phyloP scores from a whole-genome alignment of 176 grass and related monocot species.

The Areca catechu region DNA sequence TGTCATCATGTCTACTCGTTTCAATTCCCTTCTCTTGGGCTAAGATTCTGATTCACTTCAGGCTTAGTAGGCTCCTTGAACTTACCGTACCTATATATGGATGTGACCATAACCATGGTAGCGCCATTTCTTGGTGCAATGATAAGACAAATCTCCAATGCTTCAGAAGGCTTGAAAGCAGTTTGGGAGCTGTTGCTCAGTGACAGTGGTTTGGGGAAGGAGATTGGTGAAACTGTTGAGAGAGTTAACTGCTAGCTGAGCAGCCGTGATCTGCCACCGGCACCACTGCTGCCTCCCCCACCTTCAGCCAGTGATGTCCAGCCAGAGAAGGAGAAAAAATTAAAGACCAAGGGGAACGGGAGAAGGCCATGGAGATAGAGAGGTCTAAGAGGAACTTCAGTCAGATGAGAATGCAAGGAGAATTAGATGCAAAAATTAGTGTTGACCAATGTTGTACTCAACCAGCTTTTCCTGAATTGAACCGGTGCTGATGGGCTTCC shows the following conservation, averaged over 20 bases:
- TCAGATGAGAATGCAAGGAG: conserved; percentile 19
- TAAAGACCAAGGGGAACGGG: conserved; percentile 22
- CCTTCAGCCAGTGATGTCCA: conserved; percentile 11
- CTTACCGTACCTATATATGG: conserved; percentile 30
- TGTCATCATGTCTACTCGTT: conserved; percentile 9
- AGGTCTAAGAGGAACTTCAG: conserved; percentile 33
- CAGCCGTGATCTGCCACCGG: conserved; percentile 19
- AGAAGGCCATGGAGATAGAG: conserved; percentile 33
- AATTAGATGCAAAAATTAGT: conserved; percentile 23
- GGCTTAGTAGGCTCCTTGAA: conserved; percentile 34
- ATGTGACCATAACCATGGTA: background rate
- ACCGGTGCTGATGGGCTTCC: too few relatives aligned
- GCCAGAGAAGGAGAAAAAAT: conserved; percentile 15
- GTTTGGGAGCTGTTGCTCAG: conserved; percentile 90
- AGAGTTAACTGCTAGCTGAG: conserved; percentile 66
- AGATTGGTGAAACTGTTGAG: conserved; percentile 73
- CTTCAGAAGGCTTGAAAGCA: conserved; percentile 84
- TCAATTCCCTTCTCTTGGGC: conserved; percentile 37
- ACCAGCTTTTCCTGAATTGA: too few relatives aligned
- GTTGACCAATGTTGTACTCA: too few relatives aligned
- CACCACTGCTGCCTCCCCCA: conserved; percentile 1
- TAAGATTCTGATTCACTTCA: conserved; percentile 20
- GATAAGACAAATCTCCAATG: conserved; percentile 78
- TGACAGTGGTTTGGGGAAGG: conserved; percentile 56
- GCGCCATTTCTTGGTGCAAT: too few relatives aligned